Base-by-base conservation (phyloP, 2,329 filamentous ascomycete species). In the Orbilia blumenaviensis region DNA sequence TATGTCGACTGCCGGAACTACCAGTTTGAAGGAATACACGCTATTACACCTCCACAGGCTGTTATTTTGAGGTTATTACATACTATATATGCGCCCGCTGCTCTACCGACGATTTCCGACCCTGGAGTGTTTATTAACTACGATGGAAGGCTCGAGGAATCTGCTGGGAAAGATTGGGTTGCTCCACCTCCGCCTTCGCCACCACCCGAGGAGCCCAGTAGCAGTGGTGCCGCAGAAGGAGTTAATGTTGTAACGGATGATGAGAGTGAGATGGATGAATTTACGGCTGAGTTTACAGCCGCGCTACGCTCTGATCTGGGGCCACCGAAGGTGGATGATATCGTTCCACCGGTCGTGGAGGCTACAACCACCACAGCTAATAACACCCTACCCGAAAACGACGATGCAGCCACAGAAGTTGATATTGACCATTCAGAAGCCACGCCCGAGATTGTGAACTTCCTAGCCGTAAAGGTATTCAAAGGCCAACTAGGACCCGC, bases 1-100 rank as follows among this genome's bases (percentile, higher is more conserved):
- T 80, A 80, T 44, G 78, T 74, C 52, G 73, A 77, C 38, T 71
- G 73, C n/a, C 41, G 67, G 18, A 72, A 77, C 18, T 77, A 77
- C 29, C 66, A 71, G 14, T 72, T 77, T 42, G 73, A 77, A 21
- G 73, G 73, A 2, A 63, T 77, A 3, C 73, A 77, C 25, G 66
- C 73, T 1, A 77, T 77, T 16, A 77, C 73, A 0, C 73, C 73
- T 5, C 73, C 73, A 3, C 73, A 77, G 32, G 73, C 73, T 2
- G 67, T 77, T 0, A 77, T 77, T n/a, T 23, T 77, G 9, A 38
- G 73, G 12, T 46, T 77, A 18, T 23, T 77, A 3, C 73, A 77
- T 44, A 77, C 67, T 18, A 71, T 77, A 16, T 77, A 71, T 14
- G 73, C 73, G 6, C 73, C 73, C 0, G 73, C 73, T 16, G 72